These are phyloP conservation scores for Tolypocladium capitatum DNA, from an alignment of 2,329 filamentous ascomycete genomes.

Conservation along the genomic window DNA sequence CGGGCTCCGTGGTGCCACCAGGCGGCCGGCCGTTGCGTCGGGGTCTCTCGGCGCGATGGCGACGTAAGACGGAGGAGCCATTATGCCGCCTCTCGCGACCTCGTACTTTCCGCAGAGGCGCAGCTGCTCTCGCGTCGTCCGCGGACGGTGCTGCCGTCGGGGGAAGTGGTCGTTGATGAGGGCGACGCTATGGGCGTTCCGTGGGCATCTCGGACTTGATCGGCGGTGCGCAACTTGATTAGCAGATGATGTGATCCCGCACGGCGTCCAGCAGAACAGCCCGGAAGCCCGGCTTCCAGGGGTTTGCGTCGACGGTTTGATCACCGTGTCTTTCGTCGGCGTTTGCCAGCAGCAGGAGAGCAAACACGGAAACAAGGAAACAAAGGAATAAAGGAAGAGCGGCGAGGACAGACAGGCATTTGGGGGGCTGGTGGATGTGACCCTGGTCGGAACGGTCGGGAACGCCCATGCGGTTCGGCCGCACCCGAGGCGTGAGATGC, in stretches of 20 bases:
- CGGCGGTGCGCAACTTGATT: neutral
- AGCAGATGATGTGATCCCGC: neutral
- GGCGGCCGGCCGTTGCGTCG: slow-evolving; percentile 9
- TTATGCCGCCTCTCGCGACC: slow-evolving; percentile 11
- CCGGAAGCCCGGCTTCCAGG: slow-evolving; percentile 2
- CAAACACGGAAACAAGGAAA: neutral
- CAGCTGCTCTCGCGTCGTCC: neutral
- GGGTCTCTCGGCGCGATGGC: slow-evolving; percentile 30
- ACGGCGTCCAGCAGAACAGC: neutral
- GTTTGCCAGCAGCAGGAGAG: neutral
- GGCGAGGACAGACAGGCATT: neutral
- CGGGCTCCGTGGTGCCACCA: slow-evolving; percentile 23
- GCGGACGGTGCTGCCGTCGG: neutral
- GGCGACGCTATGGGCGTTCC: neutral
- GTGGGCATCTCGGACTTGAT: neutral
- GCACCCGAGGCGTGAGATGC: too few relatives aligned
- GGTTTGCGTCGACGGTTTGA: neutral
- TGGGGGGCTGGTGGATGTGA: neutral
- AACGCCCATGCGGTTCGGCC: too few relatives aligned
- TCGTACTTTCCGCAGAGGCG: neutral
- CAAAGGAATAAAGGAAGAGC: neutral
- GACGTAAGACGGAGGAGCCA: slow-evolving; percentile 40
- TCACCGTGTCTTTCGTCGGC: neutral
- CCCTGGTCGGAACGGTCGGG: too few relatives aligned
- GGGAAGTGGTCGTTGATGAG: neutral